phyloP scores from a whole-genome alignment of 139 green algal species.

The Coccomyxa sp. region DNA sequence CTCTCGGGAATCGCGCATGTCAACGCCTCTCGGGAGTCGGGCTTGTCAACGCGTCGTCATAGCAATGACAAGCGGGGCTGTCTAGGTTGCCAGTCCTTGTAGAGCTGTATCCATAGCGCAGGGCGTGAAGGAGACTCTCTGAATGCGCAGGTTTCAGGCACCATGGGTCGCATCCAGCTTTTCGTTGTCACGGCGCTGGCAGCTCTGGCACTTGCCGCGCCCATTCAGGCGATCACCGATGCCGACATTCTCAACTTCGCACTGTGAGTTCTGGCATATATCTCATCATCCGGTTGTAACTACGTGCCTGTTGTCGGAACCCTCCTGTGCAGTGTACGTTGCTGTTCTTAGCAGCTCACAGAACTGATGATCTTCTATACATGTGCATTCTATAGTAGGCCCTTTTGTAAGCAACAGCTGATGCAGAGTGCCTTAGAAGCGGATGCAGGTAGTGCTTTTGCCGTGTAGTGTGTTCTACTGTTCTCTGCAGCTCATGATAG shows the following conservation, averaged over 20 bases:
- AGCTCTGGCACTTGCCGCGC: background rate
- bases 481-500: background rate
- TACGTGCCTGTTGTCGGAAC: background rate
- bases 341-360: too few relatives aligned
- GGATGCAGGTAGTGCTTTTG: too few relatives aligned
- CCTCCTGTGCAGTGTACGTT: background rate
- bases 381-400: too few relatives aligned
- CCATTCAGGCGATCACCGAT: background rate
- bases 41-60: background rate
- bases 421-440: too few relatives aligned
- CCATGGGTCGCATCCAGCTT: background rate
- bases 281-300: too few relatives aligned
- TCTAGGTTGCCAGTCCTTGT: background rate
- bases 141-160: background rate
- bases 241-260: slow-evolving; percentile 1
- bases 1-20: too few relatives aligned
- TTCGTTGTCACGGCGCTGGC: background rate
- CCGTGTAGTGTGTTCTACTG: too few relatives aligned
- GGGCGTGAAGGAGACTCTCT: background rate
- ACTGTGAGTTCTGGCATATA: background rate
- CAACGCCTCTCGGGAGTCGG: too few relatives aligned
- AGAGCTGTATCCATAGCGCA: background rate
- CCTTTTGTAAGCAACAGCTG: too few relatives aligned
- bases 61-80: background rate
- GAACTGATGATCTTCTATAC: too few relatives aligned